These are phyloP conservation scores for Leccinum incarnatum DNA, from an alignment of 768 basidiomycete species.

Conservation along the genomic window DNA sequence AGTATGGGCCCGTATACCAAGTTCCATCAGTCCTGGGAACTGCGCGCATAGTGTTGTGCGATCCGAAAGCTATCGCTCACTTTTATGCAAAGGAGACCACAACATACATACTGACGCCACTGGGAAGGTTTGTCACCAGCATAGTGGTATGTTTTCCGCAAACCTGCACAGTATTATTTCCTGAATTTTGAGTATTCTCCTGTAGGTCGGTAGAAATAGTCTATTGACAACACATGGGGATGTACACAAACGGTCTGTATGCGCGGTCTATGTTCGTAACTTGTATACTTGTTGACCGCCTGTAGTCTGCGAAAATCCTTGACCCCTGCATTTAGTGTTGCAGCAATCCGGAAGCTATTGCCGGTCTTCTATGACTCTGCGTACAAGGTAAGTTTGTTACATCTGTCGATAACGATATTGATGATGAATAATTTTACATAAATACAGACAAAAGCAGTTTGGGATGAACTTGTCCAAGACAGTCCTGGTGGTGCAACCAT, in stretches of 20 bases:
- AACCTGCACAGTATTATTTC: no score
- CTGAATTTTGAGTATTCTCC: background rate
- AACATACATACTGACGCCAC: constrained; percentile 28
- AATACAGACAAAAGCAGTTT: constrained; percentile 27
- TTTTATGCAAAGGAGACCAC: constrained; percentile 52
- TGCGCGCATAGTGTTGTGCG: constrained; percentile 38
- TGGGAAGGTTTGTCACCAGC: constrained; percentile 29
- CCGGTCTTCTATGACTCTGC: constrained; percentile 39
- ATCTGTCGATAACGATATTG: no score
- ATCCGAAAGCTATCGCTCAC: constrained; percentile 51
- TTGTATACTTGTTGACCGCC: background rate
- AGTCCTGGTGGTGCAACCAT: constrained; percentile 34
- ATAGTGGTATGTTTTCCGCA: constrained; percentile 20
- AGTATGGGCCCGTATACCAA: constrained; percentile 47
- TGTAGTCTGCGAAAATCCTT: constrained; percentile 34
- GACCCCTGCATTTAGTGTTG: constrained; percentile 39
- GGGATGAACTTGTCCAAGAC: constrained; percentile 29
- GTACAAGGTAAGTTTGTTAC: constrained; percentile 33
- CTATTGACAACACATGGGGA: constrained; percentile 20
- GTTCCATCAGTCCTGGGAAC: constrained; percentile 41
- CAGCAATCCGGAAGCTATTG: constrained; percentile 36
- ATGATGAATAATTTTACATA: background rate
- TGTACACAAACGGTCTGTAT: constrained; percentile 14
- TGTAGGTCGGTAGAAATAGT: constrained; percentile 10
- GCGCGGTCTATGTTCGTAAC: background rate